Evolutionary conservation across 1,284 basidiomycete species (phyloP).

Genomic region (Trichosporon faecale): DNA sequence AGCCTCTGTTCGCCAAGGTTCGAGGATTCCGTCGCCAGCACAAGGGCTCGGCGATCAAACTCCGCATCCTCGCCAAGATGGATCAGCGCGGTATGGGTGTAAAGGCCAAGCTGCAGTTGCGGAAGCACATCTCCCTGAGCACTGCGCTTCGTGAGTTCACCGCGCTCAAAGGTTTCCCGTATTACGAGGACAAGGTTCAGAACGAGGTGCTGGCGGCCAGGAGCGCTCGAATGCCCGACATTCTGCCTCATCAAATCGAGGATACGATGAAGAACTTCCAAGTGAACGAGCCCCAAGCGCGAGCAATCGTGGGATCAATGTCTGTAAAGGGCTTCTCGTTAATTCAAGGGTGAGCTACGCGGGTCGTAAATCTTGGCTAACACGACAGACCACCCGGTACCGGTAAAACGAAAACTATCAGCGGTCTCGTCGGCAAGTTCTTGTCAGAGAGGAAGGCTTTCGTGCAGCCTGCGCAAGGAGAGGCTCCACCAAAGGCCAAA

Average conservation of each 20-base stretch:
- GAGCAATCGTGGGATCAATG: conserved; percentile 77
- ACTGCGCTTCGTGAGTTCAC: conserved; percentile 91
- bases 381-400: conserved; percentile 84
- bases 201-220: conserved; percentile 67
- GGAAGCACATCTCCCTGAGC: conserved; percentile 82
- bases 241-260: conserved; percentile 61
- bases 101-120: conserved; percentile 68
- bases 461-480: conserved; percentile 54
- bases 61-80: conserved; percentile 53
- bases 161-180: conserved; percentile 75
- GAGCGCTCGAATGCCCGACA: conserved; percentile 56
- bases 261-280: conserved; percentile 67
- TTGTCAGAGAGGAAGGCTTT: conserved; percentile 61
- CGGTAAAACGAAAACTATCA: conserved; percentile 98
- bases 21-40: conserved; percentile 61
- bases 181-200: conserved; percentile 66
- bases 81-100: conserved; percentile 47
- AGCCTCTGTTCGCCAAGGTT: conserved; percentile 67
- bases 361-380: background rate
- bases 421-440: conserved; percentile 84
- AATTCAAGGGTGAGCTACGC: conserved; percentile 79
- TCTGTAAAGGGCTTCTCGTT: conserved; percentile 75
- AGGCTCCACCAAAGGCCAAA: conserved; percentile 63
- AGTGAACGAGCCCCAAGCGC: conserved; percentile 92
- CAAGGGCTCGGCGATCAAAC: conserved; percentile 54